Percentiles rank a stretch among this genome's conserved stretches.
Evolutionary conservation across 2,329 filamentous ascomycete species (phyloP).

Genomic region (Sclerotinia subarctica): DNA sequence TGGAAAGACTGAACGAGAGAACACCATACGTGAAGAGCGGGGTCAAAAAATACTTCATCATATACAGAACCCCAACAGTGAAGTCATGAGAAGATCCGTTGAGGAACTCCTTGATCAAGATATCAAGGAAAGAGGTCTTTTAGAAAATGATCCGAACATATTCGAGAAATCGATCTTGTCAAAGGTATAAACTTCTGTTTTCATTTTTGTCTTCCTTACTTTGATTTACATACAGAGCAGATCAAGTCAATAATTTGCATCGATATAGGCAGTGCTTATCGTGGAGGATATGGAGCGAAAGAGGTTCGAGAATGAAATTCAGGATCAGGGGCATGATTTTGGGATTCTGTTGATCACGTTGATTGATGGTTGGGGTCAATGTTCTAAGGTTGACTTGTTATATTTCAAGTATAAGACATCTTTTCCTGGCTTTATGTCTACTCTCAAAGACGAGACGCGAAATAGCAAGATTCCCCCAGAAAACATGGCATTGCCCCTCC

Average conservation of each 20-base stretch:
- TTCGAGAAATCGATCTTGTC: neutral
- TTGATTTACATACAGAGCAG: neutral
- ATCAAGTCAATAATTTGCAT: neutral
- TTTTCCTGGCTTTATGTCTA: conserved; percentile 23
- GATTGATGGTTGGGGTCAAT: conserved; percentile 10
- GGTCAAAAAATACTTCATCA: neutral
- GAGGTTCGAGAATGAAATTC: neutral
- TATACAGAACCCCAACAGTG: neutral
- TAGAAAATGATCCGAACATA: neutral
- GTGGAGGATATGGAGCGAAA: neutral
- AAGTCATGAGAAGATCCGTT: neutral
- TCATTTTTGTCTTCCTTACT: neutral
- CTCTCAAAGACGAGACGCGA: conserved; percentile 27
- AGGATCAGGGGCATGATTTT: neutral
- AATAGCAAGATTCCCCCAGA: conserved; percentile 26
- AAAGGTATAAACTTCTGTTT: neutral
- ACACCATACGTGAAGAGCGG: neutral
- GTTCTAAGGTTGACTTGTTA: conserved; percentile 8
- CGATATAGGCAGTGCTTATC: neutral
- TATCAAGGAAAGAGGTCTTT: neutral
- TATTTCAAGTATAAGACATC: conserved; percentile 23
- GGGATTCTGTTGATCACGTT: conserved; percentile 4
- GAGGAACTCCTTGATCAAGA: neutral
- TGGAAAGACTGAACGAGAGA: neutral
- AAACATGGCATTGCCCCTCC: neutral